Conservation (phyloP, 176 grass and related monocot species). For the Rhynchospora breviuscula region DNA sequence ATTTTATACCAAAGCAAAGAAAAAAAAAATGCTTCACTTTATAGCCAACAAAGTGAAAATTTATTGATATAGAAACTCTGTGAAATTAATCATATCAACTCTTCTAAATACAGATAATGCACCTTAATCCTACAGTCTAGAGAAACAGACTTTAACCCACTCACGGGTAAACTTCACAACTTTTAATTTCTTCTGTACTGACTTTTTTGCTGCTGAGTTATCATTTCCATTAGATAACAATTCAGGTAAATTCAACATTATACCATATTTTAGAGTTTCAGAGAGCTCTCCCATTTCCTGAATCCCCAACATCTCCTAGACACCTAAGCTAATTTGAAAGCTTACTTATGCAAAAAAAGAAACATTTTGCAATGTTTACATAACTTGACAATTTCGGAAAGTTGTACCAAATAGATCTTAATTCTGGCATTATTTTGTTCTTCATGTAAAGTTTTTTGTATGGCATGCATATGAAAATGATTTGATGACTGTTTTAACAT, state of each 20-base stretch:
- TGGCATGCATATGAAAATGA: not conserved
- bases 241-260: not conserved
- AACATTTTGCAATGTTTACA: not conserved
- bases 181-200: not conserved
- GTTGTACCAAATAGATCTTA: not conserved
- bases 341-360: not conserved
- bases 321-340: not conserved
- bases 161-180: not conserved
- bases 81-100: not conserved
- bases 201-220: not conserved
- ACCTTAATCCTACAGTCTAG: not conserved
- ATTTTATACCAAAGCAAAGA: slow-evolving; percentile 22
- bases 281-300: not conserved
- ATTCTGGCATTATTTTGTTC: not conserved
- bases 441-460: not conserved
- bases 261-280: not conserved
- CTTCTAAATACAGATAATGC: not conserved
- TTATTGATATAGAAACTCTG: slow-evolving; percentile 1
- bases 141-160: not conserved
- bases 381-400: not conserved
- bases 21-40: slow-evolving; percentile 23
- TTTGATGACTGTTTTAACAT: not conserved
- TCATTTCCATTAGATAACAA: not conserved
- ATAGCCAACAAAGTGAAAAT: not conserved
- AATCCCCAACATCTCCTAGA: not conserved